Conservation (phyloP, 768 basidiomycete genomes). For the Mycena albidolilacea region DNA sequence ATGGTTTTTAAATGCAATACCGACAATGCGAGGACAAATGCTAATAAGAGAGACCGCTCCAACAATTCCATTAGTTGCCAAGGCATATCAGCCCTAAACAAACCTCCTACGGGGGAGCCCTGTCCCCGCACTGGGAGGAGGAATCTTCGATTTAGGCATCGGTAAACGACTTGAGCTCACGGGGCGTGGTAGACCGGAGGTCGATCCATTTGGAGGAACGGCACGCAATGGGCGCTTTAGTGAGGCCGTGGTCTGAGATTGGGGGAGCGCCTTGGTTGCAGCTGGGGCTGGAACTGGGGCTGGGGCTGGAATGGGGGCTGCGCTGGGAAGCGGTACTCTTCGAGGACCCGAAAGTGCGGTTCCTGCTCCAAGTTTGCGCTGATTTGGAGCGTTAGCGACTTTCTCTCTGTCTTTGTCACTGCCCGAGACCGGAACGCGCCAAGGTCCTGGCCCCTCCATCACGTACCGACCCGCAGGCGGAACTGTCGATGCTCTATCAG, state of each 20-base stretch:
- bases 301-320: background rate
- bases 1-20: slow-evolving; percentile 17
- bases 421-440: slow-evolving; percentile 50
- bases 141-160: slow-evolving; percentile 39
- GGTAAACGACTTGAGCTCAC: slow-evolving; percentile 35
- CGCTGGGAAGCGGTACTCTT: slow-evolving; percentile 28
- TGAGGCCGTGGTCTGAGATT: slow-evolving; percentile 1
- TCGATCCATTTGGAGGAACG: slow-evolving; percentile 26
- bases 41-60: background rate
- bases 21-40: slow-evolving; percentile 28
- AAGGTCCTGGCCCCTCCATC: slow-evolving; percentile 49
- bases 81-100: background rate
- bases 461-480: slow-evolving; percentile 31
- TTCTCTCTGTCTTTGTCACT: slow-evolving; percentile 19
- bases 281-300: background rate
- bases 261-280: slow-evolving; percentile 22
- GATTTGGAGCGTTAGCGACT: background rate
- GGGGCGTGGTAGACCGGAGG: slow-evolving; percentile 32
- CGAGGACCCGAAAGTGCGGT: slow-evolving; percentile 29
- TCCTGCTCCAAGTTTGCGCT: slow-evolving; percentile 15
- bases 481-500: slow-evolving; percentile 5
- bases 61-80: background rate
- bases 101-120: slow-evolving; percentile 31
- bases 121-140: slow-evolving; percentile 1
- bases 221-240: slow-evolving; percentile 35